A percentile compares a stretch with the other conserved stretches of the same genome.
These are phyloP conservation scores for Zarea fungicola DNA, from an alignment of 2,329 filamentous ascomycete genomes.

Conservation along the genomic window DNA sequence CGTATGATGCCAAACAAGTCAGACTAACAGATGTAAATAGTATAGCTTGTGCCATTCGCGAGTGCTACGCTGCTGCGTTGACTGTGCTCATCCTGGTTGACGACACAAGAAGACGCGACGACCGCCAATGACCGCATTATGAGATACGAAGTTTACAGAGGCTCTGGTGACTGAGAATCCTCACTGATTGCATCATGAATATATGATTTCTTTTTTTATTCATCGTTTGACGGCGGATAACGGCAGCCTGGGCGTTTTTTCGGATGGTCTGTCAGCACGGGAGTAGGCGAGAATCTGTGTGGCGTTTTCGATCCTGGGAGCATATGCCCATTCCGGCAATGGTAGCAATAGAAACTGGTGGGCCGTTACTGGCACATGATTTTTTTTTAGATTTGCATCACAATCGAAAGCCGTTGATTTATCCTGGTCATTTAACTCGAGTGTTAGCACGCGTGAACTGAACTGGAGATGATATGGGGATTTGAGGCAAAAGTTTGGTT, in stretches of 20 bases:
- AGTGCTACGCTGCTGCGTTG: conserved; percentile 68
- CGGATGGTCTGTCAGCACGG: background rate
- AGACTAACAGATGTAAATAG: too few species aligned
- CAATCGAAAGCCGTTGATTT: background rate
- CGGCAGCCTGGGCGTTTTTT: background rate
- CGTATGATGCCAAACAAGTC: background rate
- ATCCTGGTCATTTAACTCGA: background rate
- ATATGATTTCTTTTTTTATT: too few species aligned
- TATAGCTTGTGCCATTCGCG: conserved; percentile 68
- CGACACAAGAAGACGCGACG: conserved; percentile 23
- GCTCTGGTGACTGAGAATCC: background rate
- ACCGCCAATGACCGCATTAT: background rate
- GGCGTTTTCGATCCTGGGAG: background rate
- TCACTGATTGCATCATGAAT: too few species aligned
- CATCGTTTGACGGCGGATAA: too few species aligned
- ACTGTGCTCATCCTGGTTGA: conserved; percentile 67
- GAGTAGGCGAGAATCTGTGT: background rate
- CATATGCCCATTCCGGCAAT: background rate
- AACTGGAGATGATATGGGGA: background rate
- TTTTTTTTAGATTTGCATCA: too few species aligned
- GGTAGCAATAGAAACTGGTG: background rate
- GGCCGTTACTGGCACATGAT: too few species aligned
- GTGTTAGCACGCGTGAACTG: background rate
- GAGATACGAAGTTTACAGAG: background rate
- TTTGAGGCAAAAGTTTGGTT: background rate